Evolutionary conservation across 371 early-diverging fungal species (phyloP).

Genomic region (Haplosporangium sp.): DNA sequence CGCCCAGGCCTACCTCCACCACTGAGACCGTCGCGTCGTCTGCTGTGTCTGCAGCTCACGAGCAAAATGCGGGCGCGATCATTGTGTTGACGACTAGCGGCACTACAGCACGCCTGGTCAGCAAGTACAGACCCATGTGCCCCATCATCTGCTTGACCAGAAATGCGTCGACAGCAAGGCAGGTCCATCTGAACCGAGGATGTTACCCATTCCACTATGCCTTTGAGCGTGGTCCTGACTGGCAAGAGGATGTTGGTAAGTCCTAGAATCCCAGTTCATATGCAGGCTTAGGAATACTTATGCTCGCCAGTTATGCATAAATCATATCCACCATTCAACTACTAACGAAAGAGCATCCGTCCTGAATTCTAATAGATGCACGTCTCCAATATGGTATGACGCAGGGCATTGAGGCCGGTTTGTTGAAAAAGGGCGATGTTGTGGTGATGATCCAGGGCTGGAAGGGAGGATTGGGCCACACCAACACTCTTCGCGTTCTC

Average conservation of each 20-base stretch:
- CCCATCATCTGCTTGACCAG: slow-evolving; percentile 92
- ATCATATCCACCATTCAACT: too few relatives aligned
- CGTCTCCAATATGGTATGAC: slow-evolving; percentile 72
- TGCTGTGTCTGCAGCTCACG: slow-evolving; percentile 87
- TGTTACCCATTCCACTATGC: slow-evolving; percentile 86
- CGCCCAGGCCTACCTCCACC: slow-evolving; percentile 79
- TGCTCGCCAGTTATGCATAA: too few relatives aligned
- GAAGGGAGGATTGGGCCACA: slow-evolving; percentile 79
- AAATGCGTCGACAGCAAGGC: slow-evolving; percentile 83
- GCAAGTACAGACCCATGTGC: slow-evolving; percentile 93
- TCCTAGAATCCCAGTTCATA: neutral
- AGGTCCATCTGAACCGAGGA: slow-evolving; percentile 88
- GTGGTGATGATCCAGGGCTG: slow-evolving; percentile 80
- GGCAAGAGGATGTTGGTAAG: slow-evolving; percentile 58
- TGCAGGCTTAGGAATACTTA: neutral
- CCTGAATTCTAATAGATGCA: slow-evolving; percentile 55
- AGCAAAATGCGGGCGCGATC: slow-evolving; percentile 87
- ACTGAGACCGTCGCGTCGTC: slow-evolving; percentile 93
- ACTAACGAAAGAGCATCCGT: too few relatives aligned
- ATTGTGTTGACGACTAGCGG: slow-evolving; percentile 87
- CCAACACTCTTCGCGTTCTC: slow-evolving; percentile 79
- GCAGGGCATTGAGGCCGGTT: slow-evolving; percentile 65
- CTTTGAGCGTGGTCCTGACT: slow-evolving; percentile 56
- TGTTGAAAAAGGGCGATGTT: slow-evolving; percentile 69
- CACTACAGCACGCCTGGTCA: slow-evolving; percentile 86